Evolutionary conservation across 2,329 filamentous ascomycete species (phyloP).

Genomic region (Phialemoniopsis sp.): DNA sequence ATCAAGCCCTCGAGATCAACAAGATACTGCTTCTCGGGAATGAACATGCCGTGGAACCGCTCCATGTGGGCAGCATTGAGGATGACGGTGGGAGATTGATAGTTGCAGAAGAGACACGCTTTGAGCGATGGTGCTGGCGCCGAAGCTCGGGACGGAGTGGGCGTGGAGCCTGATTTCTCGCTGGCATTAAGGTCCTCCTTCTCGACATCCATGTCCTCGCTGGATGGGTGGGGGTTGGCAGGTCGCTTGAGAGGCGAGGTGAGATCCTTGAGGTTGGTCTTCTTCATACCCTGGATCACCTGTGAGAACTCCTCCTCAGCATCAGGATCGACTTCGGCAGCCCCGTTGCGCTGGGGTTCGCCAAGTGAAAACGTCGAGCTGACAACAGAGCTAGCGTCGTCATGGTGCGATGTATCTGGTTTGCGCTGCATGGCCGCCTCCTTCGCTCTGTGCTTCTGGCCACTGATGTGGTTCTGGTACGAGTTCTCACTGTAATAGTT

Average conservation of each 20-base stretch:
- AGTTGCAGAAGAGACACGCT: constrained; percentile 89
- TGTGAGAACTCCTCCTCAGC: constrained; percentile 72
- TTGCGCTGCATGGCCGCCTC: constrained; percentile 42
- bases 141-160: constrained; percentile 18
- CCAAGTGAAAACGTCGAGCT: constrained; percentile 91
- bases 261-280: constrained; percentile 42
- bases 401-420: constrained; percentile 34
- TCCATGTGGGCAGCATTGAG: constrained; percentile 87
- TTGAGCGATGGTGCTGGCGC: constrained; percentile 38
- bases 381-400: constrained; percentile 77
- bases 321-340: constrained; percentile 55
- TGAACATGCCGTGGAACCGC: constrained; percentile 90
- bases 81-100: constrained; percentile 69
- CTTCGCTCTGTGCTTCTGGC: constrained; percentile 80
- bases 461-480: constrained; percentile 86
- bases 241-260: constrained; percentile 51
- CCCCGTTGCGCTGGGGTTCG: constrained; percentile 53
- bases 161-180: constrained; percentile 18
- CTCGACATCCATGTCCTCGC: no score
- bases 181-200: constrained; percentile 13
- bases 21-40: constrained; percentile 83
- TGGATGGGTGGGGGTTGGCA: constrained; percentile 42
- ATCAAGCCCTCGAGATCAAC: constrained; percentile 80
- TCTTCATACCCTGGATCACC: constrained; percentile 74
- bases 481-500: constrained; percentile 97